Conservation (phyloP, 2,329 filamentous ascomycete genomes). For the Cryphonectria radicalis region DNA sequence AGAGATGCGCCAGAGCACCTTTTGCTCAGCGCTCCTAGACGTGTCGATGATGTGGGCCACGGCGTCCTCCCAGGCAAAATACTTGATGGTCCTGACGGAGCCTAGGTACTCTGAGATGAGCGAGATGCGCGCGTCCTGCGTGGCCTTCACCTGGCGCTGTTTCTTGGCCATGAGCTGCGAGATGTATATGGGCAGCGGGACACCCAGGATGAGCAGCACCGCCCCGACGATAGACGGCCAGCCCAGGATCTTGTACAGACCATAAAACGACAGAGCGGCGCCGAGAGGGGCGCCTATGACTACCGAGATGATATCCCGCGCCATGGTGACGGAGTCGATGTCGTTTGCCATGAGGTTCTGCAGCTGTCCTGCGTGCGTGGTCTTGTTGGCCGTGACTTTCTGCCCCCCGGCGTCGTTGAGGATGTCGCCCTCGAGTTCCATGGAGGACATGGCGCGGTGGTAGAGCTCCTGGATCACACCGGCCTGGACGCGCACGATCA, state of each 20-base stretch:
- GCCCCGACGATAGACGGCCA: slow-evolving; percentile 60
- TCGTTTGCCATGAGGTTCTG: slow-evolving; percentile 62
- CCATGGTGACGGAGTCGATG: slow-evolving; percentile 57
- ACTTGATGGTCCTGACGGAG: slow-evolving; percentile 63
- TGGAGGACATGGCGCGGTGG: slow-evolving; percentile 57
- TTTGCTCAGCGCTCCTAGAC: slow-evolving; percentile 56
- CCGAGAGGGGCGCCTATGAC: slow-evolving; percentile 51
- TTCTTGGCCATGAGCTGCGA: slow-evolving; percentile 54
- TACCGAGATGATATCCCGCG: slow-evolving; percentile 56
- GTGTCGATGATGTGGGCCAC: slow-evolving; percentile 55
- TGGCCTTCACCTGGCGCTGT: slow-evolving; percentile 56
- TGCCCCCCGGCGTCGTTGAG: slow-evolving; percentile 42
- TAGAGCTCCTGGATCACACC: slow-evolving; percentile 64
- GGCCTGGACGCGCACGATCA: slow-evolving; percentile 60
- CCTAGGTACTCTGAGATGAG: slow-evolving; percentile 61
- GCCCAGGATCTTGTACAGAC: slow-evolving; percentile 59
- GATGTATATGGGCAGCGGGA: slow-evolving; percentile 55
- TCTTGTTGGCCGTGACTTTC: slow-evolving; percentile 27
- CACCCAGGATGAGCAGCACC: slow-evolving; percentile 49
- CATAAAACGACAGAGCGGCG: slow-evolving; percentile 52
- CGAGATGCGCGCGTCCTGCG: slow-evolving; percentile 61
- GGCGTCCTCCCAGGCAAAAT: slow-evolving; percentile 63
- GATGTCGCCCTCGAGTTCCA: slow-evolving; percentile 61
- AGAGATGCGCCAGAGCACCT: slow-evolving; percentile 57
- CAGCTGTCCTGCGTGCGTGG: slow-evolving; percentile 32